phyloP scores from a whole-genome alignment of 192 early-diverging fungal species.

The Diversispora epigaea region DNA sequence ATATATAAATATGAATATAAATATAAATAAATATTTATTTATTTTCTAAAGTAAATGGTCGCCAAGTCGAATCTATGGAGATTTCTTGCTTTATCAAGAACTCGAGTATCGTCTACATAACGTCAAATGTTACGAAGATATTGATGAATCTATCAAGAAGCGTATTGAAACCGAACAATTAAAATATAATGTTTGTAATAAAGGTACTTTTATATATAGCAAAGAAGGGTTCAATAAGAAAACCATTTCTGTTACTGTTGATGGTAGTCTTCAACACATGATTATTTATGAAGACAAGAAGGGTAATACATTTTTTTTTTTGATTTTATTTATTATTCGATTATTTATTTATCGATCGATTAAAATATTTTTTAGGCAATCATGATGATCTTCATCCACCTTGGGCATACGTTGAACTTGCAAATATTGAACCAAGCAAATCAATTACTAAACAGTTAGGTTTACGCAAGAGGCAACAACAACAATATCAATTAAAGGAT shows the following conservation, averaged over 20 bases:
- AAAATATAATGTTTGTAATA: conserved; percentile 35
- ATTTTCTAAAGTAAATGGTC: conserved; percentile 37
- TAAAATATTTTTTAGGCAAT: background rate
- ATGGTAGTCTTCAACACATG: conserved; percentile 17
- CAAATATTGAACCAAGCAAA: conserved; percentile 5
- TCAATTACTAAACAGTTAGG: background rate
- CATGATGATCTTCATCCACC: conserved; percentile 11
- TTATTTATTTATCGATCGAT: background rate
- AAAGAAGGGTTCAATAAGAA: conserved; percentile 44
- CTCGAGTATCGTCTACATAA: conserved; percentile 33
- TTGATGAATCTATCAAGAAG: conserved; percentile 28
- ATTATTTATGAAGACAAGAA: conserved; percentile 17
- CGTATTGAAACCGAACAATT: conserved; percentile 37
- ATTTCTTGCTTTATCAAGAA: conserved; percentile 45
- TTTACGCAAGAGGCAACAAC: background rate
- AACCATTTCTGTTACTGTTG: conserved; percentile 38
- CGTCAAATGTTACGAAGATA: conserved; percentile 34
- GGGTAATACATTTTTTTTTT: background rate
- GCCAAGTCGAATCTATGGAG: conserved; percentile 39
- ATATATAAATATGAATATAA: no score
- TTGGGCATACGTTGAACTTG: conserved; percentile 21
- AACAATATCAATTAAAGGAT: background rate
- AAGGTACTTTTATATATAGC: conserved; percentile 43
- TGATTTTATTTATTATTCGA: background rate
- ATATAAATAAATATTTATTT: background rate